Conservation (phyloP, 1,139 yeast genomes). For the Yamadazyma triangularis region DNA sequence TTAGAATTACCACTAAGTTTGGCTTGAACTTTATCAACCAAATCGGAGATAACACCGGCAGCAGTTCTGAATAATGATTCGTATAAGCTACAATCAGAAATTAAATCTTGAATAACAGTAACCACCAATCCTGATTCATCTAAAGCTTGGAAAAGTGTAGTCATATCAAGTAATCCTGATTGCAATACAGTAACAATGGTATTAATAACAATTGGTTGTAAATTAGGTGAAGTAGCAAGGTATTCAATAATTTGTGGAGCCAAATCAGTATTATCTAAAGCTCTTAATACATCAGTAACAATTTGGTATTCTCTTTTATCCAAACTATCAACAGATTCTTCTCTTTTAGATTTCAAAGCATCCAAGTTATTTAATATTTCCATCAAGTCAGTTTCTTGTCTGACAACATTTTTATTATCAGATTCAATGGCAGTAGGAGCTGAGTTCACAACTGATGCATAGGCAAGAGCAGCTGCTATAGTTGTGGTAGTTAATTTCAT, state of each 20-base stretch:
- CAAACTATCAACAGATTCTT: slow-evolving; percentile 21
- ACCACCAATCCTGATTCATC: slow-evolving; percentile 36
- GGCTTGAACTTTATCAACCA: slow-evolving; percentile 25
- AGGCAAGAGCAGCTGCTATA: slow-evolving; percentile 25
- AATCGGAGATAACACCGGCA: slow-evolving; percentile 21
- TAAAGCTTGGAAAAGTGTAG: slow-evolving; percentile 34
- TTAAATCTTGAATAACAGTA: slow-evolving; percentile 33
- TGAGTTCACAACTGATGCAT: slow-evolving; percentile 21
- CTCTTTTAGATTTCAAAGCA: slow-evolving; percentile 26
- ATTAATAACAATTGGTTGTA: slow-evolving; percentile 33
- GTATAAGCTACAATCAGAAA: slow-evolving; percentile 39
- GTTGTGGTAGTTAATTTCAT: slow-evolving; percentile 28
- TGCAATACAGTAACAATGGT: slow-evolving; percentile 29
- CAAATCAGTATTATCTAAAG: slow-evolving; percentile 34
- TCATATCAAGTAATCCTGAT: slow-evolving; percentile 29
- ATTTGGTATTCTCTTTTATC: slow-evolving; percentile 31
- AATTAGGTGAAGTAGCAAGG: slow-evolving; percentile 29
- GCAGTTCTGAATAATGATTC: slow-evolving; percentile 34
- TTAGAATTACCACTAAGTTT: slow-evolving; percentile 13
- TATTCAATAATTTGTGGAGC: slow-evolving; percentile 36
- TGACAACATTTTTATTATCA: slow-evolving; percentile 3
- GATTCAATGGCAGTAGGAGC: slow-evolving; percentile 20
- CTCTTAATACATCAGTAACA: slow-evolving; percentile 39
- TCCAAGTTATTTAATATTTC: slow-evolving; percentile 19
- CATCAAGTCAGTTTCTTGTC: slow-evolving; percentile 16